Evolutionary conservation across 2,329 filamentous ascomycete species (phyloP).

Genomic region (Colletotrichum tofieldiae): DNA sequence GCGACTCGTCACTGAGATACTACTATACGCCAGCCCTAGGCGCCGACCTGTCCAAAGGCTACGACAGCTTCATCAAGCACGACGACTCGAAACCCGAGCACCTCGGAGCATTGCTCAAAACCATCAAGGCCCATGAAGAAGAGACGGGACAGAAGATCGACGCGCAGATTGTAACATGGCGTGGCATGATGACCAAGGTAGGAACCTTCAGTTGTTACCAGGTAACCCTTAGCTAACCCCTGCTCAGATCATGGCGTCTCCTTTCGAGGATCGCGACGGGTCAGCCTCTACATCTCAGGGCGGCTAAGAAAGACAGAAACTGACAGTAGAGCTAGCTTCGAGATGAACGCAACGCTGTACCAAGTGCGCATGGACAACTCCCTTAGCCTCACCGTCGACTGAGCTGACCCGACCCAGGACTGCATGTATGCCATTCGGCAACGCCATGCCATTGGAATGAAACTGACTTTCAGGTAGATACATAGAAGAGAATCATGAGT

Average conservation of each 20-base stretch:
- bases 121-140: slow-evolving; percentile 82
- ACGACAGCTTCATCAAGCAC: slow-evolving; percentile 85
- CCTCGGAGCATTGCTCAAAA: slow-evolving; percentile 84
- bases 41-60: slow-evolving; percentile 84
- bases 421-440: slow-evolving; percentile 64
- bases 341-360: slow-evolving; percentile 95
- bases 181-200: slow-evolving; percentile 99
- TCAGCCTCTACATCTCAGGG: slow-evolving; percentile 56
- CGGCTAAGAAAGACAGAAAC: neutral
- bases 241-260: slow-evolving; percentile 83
- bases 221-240: neutral
- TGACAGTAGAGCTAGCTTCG: slow-evolving; percentile 73
- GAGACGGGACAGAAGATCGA: slow-evolving; percentile 77
- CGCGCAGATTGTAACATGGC: slow-evolving; percentile 90
- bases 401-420: slow-evolving; percentile 55
- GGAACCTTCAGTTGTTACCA: neutral
- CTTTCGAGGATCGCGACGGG: slow-evolving; percentile 87
- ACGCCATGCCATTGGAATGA: neutral
- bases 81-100: slow-evolving; percentile 91
- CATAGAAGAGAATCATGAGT: slow-evolving; percentile 90
- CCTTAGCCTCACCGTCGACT: slow-evolving; percentile 33
- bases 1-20: slow-evolving; percentile 86
- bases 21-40: slow-evolving; percentile 85
- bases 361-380: slow-evolving; percentile 72
- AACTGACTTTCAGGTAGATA: slow-evolving; percentile 71